phyloP scores from a whole-genome alignment of 106 monocot genomes.

The Acorus gramineus region DNA sequence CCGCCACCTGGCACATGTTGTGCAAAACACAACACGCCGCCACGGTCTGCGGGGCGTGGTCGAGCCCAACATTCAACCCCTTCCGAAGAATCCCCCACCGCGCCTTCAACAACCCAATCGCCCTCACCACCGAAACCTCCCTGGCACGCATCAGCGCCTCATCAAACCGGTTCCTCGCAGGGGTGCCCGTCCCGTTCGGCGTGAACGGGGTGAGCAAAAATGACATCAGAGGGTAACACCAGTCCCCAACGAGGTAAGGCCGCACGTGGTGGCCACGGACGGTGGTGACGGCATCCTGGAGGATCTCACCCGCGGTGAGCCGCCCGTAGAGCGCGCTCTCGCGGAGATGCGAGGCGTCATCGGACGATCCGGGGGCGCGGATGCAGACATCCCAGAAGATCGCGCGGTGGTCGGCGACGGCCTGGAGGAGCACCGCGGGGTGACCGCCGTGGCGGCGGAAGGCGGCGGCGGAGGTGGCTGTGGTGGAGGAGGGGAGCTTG shows the following conservation, averaged over 20 bases:
- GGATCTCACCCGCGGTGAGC: slow-evolving; percentile 20
- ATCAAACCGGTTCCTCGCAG: slow-evolving; percentile 13
- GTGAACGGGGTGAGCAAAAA: slow-evolving; percentile 54
- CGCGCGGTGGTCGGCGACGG: slow-evolving; percentile 41
- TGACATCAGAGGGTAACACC: slow-evolving; percentile 42
- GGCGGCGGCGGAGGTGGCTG: not conserved
- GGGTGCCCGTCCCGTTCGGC: slow-evolving; percentile 3
- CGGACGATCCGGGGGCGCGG: slow-evolving; percentile 45
- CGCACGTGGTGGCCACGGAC: slow-evolving; percentile 27
- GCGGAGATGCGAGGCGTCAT: slow-evolving; percentile 47
- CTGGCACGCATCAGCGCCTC: slow-evolving; percentile 17
- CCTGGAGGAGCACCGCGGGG: slow-evolving; percentile 62
- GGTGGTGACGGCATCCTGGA: slow-evolving; percentile 20
- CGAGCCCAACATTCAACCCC: slow-evolving; percentile 1
- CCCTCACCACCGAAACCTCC: slow-evolving; percentile 26
- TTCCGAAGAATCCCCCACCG: slow-evolving; percentile 19
- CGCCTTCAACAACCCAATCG: slow-evolving; percentile 31
- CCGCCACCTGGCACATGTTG: slow-evolving; percentile 51
- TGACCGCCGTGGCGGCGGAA: slow-evolving; percentile 23
- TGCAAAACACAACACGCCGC: slow-evolving; percentile 21
- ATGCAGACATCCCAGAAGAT: slow-evolving; percentile 60
- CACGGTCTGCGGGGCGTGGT: slow-evolving; percentile 6
- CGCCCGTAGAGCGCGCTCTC: slow-evolving; percentile 46
- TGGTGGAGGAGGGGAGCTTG: slow-evolving; percentile 5
- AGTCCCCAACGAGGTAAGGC: slow-evolving; percentile 46